Conservation (phyloP, 805 yeast genomes). For the Lipomyces starkeyi region DNA sequence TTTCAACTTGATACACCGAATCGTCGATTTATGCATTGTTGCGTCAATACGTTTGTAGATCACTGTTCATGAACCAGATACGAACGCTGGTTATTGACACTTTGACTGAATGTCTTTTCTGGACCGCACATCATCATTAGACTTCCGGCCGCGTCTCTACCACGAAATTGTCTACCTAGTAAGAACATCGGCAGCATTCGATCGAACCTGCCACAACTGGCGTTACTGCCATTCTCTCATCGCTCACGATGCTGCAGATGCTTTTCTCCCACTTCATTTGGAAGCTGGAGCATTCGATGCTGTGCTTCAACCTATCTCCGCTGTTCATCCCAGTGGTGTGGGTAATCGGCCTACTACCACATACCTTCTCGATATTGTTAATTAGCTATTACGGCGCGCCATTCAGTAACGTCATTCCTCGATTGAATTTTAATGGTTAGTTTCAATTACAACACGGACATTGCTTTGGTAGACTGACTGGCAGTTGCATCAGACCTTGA, state of each 20-base stretch:
- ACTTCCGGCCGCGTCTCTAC: not conserved
- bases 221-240: not conserved
- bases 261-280: constrained; percentile 9
- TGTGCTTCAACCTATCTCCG: constrained; percentile 30
- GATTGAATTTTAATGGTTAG: constrained; percentile 23
- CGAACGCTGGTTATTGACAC: not conserved
- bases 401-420: constrained; percentile 25
- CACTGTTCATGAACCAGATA: not conserved
- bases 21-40: not conserved
- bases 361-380: constrained; percentile 28
- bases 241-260: constrained; percentile 1
- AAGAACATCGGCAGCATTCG: not conserved
- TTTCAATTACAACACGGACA: not conserved
- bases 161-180: not conserved
- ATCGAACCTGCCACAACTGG: not conserved
- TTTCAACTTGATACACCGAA: not conserved
- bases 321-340: constrained; percentile 25
- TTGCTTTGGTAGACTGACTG: not conserved
- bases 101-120: not conserved
- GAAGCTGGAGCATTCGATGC: constrained; percentile 23
- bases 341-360: constrained; percentile 27
- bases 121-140: not conserved
- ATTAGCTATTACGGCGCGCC: constrained; percentile 23
- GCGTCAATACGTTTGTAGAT: not conserved
- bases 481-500: constrained; percentile 14